Evolutionary conservation across 768 basidiomycete species (phyloP).

Genomic region (Strobilomyces echinocephalus): DNA sequence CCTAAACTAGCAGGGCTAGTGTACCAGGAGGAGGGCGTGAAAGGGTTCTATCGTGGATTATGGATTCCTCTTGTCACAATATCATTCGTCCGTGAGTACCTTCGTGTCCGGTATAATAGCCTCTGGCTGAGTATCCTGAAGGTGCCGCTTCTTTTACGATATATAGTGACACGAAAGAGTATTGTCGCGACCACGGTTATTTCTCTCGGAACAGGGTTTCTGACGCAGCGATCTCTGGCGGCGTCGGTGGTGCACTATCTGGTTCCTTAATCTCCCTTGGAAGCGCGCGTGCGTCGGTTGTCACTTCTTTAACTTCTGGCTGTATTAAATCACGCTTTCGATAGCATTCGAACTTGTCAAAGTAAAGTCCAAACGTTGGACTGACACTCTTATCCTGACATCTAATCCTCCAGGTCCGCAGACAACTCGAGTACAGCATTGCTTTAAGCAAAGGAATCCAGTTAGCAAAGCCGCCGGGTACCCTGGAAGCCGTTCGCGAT

Average conservation of each 20-base stretch:
- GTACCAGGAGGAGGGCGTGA: slow-evolving; percentile 79
- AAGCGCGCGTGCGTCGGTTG: slow-evolving; percentile 70
- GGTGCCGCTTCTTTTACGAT: slow-evolving; percentile 91
- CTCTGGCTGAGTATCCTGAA: slow-evolving; percentile 27
- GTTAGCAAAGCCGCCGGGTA: slow-evolving; percentile 74
- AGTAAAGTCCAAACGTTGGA: slow-evolving; percentile 38
- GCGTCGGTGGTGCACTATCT: slow-evolving; percentile 81
- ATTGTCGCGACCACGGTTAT: slow-evolving; percentile 54
- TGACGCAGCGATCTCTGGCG: slow-evolving; percentile 73
- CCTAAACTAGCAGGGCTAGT: slow-evolving; percentile 66
- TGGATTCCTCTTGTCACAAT: slow-evolving; percentile 95
- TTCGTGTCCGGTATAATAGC: slow-evolving; percentile 1
- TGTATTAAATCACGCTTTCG: slow-evolving; percentile 16
- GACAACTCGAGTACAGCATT: slow-evolving; percentile 90
- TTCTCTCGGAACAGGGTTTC: slow-evolving; percentile 54
- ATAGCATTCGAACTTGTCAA: slow-evolving; percentile 93
- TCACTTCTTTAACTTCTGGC: neutral
- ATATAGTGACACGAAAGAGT: slow-evolving; percentile 79
- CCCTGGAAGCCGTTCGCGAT: slow-evolving; percentile 71
- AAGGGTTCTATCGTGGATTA: slow-evolving; percentile 85
- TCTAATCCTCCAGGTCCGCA: slow-evolving; percentile 56
- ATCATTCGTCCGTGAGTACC: slow-evolving; percentile 84
- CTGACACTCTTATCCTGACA: slow-evolving; percentile 6
- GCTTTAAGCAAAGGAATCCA: slow-evolving; percentile 72
- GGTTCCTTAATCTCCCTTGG: slow-evolving; percentile 86